Conservation (phyloP, 352 stramenopile genomes). For the Globisporangium iwayamae region DNA sequence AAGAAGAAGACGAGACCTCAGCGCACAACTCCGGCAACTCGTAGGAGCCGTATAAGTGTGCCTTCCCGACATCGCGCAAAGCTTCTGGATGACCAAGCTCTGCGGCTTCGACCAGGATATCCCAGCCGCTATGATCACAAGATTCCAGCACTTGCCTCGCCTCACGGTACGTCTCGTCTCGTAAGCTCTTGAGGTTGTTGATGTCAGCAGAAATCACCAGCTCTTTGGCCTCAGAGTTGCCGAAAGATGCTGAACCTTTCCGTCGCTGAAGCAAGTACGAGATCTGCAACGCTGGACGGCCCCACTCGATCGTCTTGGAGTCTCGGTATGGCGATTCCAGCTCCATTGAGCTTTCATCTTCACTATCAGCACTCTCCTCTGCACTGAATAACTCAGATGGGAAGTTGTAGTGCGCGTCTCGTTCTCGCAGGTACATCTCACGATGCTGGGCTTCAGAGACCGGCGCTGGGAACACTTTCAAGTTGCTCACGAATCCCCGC, state of each 20-base stretch:
- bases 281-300: slow-evolving; percentile 25
- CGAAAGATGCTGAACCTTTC: background rate
- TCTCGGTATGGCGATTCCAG: background rate
- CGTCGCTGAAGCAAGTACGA: slow-evolving; percentile 36
- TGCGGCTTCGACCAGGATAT: slow-evolving; percentile 32
- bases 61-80: slow-evolving; percentile 26
- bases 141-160: slow-evolving; percentile 7
- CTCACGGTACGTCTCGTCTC: slow-evolving; percentile 14
- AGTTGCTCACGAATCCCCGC: slow-evolving; percentile 53
- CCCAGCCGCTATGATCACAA: slow-evolving; percentile 26
- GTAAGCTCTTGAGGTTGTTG: slow-evolving; percentile 13
- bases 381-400: background rate
- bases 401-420: slow-evolving; percentile 25
- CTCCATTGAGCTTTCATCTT: background rate
- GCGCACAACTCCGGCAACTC: slow-evolving; percentile 18
- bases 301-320: slow-evolving; percentile 2
- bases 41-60: slow-evolving; percentile 35
- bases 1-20: background rate
- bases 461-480: slow-evolving; percentile 37
- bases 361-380: background rate
- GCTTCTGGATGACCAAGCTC: slow-evolving; percentile 28
- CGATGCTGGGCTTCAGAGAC: slow-evolving; percentile 30
- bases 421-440: slow-evolving; percentile 25
- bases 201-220: background rate
- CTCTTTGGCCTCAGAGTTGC: background rate